Evolutionary conservation across 805 yeast species (phyloP).

Genomic region (Metschnikowia amazonensis): DNA sequence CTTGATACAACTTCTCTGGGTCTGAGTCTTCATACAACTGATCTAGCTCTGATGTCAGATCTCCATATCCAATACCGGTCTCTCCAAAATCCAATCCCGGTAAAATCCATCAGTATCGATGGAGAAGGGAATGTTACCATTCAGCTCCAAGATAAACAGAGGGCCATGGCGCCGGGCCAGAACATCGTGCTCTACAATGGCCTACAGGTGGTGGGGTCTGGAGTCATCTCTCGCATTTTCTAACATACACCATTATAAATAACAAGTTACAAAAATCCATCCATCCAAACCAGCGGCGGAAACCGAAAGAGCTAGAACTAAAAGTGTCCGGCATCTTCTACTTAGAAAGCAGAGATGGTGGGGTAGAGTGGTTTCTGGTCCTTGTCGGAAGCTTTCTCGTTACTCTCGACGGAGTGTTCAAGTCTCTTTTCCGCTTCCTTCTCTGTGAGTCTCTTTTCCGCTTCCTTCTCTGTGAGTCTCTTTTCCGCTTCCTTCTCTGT

Average conservation of each 20-base stretch:
- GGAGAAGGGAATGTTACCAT: conserved; percentile 15
- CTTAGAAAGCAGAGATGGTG: conserved; percentile 37
- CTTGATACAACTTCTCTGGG: too few species aligned
- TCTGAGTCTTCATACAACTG: too few species aligned
- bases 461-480: conserved; percentile 7
- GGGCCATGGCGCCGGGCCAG: conserved; percentile 92
- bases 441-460: conserved; percentile 8
- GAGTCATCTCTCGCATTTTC: conserved; percentile 7
- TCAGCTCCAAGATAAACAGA: conserved; percentile 39
- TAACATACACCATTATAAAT: background rate
- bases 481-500: conserved; percentile 7
- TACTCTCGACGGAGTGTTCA: background rate
- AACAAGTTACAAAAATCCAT: background rate
- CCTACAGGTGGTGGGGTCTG: conserved; percentile 55
- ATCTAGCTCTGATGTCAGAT: background rate
- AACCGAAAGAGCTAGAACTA: background rate
- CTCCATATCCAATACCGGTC: conserved; percentile 68
- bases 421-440: conserved; percentile 2
- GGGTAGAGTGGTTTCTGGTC: conserved; percentile 30
- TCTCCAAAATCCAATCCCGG: conserved; percentile 52
- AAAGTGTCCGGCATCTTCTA: background rate
- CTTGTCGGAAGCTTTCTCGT: background rate
- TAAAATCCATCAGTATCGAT: conserved; percentile 22
- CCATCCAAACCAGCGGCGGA: background rate
- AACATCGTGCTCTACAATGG: conserved; percentile 68